Conservation (phyloP, 805 yeast species). For the Lipomyces kockii region DNA sequence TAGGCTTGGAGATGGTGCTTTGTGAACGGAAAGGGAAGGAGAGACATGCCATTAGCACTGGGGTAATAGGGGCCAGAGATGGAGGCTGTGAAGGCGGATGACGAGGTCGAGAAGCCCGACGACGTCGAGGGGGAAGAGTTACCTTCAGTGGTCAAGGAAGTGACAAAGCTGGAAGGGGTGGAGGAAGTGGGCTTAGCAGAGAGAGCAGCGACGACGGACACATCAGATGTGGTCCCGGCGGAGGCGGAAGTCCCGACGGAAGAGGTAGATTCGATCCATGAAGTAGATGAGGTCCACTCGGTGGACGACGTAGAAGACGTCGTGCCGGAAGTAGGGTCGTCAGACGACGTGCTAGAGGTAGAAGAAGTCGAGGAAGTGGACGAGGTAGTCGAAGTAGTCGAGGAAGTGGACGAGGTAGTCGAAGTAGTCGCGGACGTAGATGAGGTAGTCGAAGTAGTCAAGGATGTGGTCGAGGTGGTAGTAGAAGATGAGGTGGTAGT, state of each 20-base stretch:
- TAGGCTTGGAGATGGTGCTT: not conserved
- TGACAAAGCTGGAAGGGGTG: constrained; percentile 11
- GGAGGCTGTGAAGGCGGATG: constrained; percentile 27
- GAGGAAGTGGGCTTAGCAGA: constrained; percentile 33
- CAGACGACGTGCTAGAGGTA: constrained; percentile 26
- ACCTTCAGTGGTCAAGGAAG: constrained; percentile 13
- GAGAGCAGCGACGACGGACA: constrained; percentile 23
- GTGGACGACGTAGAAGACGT: constrained; percentile 5
- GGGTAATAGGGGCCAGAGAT: constrained; percentile 15
- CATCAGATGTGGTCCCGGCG: too few species aligned
- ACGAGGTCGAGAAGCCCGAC: constrained; percentile 17
- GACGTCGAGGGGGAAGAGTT: constrained; percentile 13
- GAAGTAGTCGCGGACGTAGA: constrained; percentile 25
- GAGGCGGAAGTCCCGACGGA: constrained; percentile 37
- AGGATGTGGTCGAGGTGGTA: constrained; percentile 16
- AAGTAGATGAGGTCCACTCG: constrained; percentile 41
- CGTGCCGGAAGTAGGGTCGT: constrained; percentile 39
- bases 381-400: constrained; percentile 35
- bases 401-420: constrained; percentile 6
- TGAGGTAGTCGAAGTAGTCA: constrained; percentile 15
- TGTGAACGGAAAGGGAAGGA: constrained; percentile 2
- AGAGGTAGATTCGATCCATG: constrained; percentile 30
- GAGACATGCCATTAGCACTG: constrained; percentile 25
- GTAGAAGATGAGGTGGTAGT: constrained; percentile 16
- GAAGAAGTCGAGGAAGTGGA: constrained; percentile 37